phyloP scores from a whole-genome alignment of 1,284 basidiomycete species.

The Peniophora sp. region DNA sequence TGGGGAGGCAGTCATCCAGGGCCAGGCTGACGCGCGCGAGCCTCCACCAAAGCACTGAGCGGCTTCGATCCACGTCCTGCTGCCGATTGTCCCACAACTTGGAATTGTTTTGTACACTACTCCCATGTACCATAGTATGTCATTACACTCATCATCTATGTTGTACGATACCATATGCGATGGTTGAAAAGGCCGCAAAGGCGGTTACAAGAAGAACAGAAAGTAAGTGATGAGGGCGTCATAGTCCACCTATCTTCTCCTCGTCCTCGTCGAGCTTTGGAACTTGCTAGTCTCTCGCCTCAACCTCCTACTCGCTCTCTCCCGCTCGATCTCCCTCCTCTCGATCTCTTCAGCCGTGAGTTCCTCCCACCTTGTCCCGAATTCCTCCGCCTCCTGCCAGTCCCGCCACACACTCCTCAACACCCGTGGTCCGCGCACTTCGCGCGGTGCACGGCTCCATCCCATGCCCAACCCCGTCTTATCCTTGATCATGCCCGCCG shows the following conservation, averaged over 20 bases:
- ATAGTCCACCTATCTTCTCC: constrained; percentile 27
- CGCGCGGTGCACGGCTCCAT: constrained; percentile 61
- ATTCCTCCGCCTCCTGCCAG: constrained; percentile 89
- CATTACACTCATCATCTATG: not conserved
- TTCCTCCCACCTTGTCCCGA: constrained; percentile 83
- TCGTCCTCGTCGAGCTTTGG: constrained; percentile 43
- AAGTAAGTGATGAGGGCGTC: too few species aligned
- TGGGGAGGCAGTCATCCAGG: not conserved
- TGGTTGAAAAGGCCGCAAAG: too few species aligned
- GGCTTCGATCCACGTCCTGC: not conserved
- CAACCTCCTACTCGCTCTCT: constrained; percentile 65
- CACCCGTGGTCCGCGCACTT: constrained; percentile 73
- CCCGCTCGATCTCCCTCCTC: constrained; percentile 73
- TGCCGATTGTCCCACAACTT: not conserved
- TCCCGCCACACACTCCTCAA: constrained; percentile 91
- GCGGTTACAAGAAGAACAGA: too few species aligned
- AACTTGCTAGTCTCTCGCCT: constrained; percentile 72
- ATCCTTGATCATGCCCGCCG: constrained; percentile 29
- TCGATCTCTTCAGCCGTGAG: constrained; percentile 89
- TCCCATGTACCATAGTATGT: not conserved
- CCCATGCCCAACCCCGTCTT: constrained; percentile 60
- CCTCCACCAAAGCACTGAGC: not conserved
- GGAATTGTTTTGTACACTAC: not conserved
- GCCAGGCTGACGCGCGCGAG: not conserved
- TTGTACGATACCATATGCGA: not conserved